Conservation (phyloP, 352 stramenopile genomes). For the Heterotrichella gracilis region DNA sequence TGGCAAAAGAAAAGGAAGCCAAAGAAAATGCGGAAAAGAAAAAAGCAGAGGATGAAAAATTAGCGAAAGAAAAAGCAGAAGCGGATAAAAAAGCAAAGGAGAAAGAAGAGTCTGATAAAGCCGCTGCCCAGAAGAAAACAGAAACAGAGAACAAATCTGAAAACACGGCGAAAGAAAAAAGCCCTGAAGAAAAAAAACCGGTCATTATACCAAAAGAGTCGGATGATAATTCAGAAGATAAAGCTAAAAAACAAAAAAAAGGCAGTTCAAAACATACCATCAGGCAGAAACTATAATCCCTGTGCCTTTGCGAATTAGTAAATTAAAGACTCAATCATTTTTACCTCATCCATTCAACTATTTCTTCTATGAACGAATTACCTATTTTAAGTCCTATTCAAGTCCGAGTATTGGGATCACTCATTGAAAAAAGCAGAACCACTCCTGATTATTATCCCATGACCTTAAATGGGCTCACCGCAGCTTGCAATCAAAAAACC, state of each 20-base stretch:
- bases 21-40: not conserved
- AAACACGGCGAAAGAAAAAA: not conserved
- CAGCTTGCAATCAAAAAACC: not conserved
- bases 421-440: constrained; percentile 8
- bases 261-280: too few relatives aligned
- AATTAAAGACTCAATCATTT: too few relatives aligned
- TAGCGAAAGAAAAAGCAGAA: not conserved
- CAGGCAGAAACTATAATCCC: too few relatives aligned
- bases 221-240: not conserved
- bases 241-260: not conserved
- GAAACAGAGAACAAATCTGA: not conserved
- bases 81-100: not conserved
- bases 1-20: too few relatives aligned
- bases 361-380: too few relatives aligned
- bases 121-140: not conserved
- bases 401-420: not conserved
- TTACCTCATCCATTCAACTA: too few relatives aligned
- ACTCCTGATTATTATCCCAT: not conserved
- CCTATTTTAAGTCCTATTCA: not conserved
- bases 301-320: too few relatives aligned
- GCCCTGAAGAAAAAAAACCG: too few relatives aligned
- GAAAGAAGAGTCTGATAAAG: not conserved
- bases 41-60: not conserved
- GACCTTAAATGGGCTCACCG: not conserved
- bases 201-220: too few relatives aligned